Conservation (phyloP, 1,139 yeast species). For the Candida frijolesensis region DNA sequence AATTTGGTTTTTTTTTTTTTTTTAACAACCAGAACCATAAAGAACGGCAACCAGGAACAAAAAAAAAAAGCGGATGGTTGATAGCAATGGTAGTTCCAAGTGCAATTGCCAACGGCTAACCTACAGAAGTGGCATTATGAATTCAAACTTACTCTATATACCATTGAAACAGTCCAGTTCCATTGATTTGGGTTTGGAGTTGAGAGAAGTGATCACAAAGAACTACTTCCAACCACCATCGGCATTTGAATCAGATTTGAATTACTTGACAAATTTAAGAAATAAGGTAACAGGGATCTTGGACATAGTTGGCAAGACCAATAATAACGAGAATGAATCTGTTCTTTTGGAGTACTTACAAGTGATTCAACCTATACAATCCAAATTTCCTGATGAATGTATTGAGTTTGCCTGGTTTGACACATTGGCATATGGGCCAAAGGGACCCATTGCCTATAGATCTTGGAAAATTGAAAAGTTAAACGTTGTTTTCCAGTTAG, state of each 20-base stretch:
- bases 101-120: no score
- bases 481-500: constrained; percentile 71
- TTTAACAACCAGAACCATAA: neutral
- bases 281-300: constrained; percentile 24
- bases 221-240: constrained; percentile 71
- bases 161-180: constrained; percentile 57
- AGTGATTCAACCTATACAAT: constrained; percentile 25
- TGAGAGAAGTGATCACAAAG: constrained; percentile 52
- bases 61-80: neutral
- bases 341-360: constrained; percentile 33
- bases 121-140: constrained; percentile 19
- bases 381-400: constrained; percentile 45
- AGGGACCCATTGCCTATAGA: constrained; percentile 38
- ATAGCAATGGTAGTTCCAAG: neutral
- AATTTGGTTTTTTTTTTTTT: constrained; percentile 19
- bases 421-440: constrained; percentile 57
- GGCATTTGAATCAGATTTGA: constrained; percentile 56
- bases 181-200: constrained; percentile 45
- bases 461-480: constrained; percentile 60
- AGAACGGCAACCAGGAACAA: neutral
- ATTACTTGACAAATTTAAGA: constrained; percentile 33
- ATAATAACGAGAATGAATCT: constrained; percentile 18
- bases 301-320: constrained; percentile 18
- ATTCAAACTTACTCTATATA: constrained; percentile 45
- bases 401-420: constrained; percentile 72